Base-by-base conservation (phyloP, 768 basidiomycete species). In the Rubroboletus satanas region DNA sequence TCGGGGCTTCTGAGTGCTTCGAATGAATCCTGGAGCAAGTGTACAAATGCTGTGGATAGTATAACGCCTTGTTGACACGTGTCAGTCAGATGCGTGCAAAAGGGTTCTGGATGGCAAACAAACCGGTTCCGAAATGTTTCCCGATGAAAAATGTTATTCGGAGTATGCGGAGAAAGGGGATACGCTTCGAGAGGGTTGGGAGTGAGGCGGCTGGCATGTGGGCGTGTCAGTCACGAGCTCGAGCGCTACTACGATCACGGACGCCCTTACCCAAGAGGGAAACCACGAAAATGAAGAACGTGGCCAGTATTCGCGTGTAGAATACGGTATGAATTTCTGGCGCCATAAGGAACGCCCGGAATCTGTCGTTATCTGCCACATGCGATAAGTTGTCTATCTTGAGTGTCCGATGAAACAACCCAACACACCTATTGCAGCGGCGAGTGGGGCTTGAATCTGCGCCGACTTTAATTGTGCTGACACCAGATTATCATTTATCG, bases 61-160 rank as follows among this genome's bases (percentile, higher is more conserved):
- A 93, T 93, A 14, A 90, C 88, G 11, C 89, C 89, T 81, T 54
- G n/a, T 23, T 7, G 12, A 21, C 7, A 17, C 10, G 15, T 28
- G 28, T 49, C 36, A 28, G 21, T 51, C 12, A 55, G 28, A 36
- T 21, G 35, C 14, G n/a, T 29, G 9, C 4, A 32, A 9, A 6
- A 15, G 31, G 3, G 36, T 14, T n/a, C 2, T 33, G 23, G 38
- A 49, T 29, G 7, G n/a, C 4, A 37, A 49, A 52, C 61, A 2
- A 12, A 82, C 84, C 83, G 14, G 90, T 92, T 35, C 90, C 90
- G 61, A 92, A 91, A 66, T 93, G 90, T 63, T 91, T 93, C 37
- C 87, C 89, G n/a, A 90, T 75, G 69, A 93, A 92, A 66, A 93
- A 92, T 17, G 86, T 62, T 15, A 88, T 73, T 23, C 78, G 77